Evolutionary conservation across 2,329 filamentous ascomycete species (phyloP).

Genomic region (Xylariales sp.): DNA sequence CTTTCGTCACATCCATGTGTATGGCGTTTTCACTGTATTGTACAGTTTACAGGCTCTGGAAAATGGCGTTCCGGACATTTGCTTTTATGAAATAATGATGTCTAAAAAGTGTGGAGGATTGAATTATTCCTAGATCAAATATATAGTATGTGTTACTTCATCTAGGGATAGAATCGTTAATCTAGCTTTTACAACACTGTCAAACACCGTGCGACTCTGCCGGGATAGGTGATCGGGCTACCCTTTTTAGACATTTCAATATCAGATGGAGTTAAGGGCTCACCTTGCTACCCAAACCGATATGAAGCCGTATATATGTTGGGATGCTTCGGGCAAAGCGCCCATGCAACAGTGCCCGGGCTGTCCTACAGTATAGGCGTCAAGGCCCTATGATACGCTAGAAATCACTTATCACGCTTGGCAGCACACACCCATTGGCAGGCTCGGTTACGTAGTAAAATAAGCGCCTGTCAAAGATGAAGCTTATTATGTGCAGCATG

Average conservation of each 20-base stretch:
- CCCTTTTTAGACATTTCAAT: background rate
- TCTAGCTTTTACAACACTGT: constrained; percentile 8
- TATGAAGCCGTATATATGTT: background rate
- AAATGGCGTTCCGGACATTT: constrained; percentile 48
- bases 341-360: constrained; percentile 15
- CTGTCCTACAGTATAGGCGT: background rate
- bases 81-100: constrained; percentile 31
- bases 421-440: background rate
- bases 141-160: constrained; percentile 35
- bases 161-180: constrained; percentile 27
- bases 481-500: constrained; percentile 21
- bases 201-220: background rate
- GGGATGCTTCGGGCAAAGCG: constrained; percentile 19
- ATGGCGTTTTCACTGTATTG: constrained; percentile 48
- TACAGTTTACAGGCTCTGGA: constrained; percentile 45
- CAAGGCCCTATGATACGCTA: constrained; percentile 10
- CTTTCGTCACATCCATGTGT: constrained; percentile 36
- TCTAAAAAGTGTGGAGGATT: constrained; percentile 29
- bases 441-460: background rate
- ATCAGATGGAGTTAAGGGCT: background rate
- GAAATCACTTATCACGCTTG: constrained; percentile 11
- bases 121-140: constrained; percentile 24
- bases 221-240: background rate
- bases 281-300: constrained; percentile 3
- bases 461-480: constrained; percentile 31